phyloP scores from a whole-genome alignment of 345 rosid genomes.

The Linum usitatissimum region DNA sequence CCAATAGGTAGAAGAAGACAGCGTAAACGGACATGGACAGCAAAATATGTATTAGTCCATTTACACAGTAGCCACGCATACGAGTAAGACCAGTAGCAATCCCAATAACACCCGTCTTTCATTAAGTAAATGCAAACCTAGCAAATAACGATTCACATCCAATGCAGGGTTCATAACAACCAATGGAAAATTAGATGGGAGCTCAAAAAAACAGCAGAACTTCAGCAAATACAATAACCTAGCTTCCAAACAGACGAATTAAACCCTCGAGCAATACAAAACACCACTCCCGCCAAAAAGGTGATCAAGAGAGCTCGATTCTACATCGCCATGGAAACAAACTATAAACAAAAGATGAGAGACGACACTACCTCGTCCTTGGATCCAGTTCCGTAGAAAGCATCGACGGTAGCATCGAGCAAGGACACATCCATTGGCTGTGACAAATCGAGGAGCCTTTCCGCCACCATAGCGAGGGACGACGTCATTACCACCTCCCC shows the following conservation, averaged over 20 bases:
- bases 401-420: slow-evolving; percentile 95
- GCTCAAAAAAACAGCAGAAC: neutral
- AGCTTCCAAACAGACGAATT: neutral
- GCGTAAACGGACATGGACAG: neutral
- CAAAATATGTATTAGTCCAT: neutral
- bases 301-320: neutral
- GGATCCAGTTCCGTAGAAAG: slow-evolving; percentile 99
- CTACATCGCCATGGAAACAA: neutral
- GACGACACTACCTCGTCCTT: slow-evolving; percentile 66
- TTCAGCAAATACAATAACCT: neutral
- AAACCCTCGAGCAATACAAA: neutral
- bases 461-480: slow-evolving; percentile 74
- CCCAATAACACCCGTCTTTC: neutral
- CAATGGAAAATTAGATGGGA: neutral
- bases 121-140: neutral
- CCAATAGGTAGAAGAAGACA: slow-evolving; percentile 3
- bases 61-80: neutral
- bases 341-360: neutral
- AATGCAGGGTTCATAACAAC: neutral
- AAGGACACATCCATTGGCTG: slow-evolving; percentile 82
- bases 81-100: neutral
- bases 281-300: neutral
- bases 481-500: slow-evolving; percentile 9
- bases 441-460: slow-evolving; percentile 88
- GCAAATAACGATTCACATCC: neutral